Percentiles rank a stretch among this genome's conserved stretches.
phyloP scores from a whole-genome alignment of 2,329 filamentous ascomycete genomes.

The Orbilia quercus region DNA sequence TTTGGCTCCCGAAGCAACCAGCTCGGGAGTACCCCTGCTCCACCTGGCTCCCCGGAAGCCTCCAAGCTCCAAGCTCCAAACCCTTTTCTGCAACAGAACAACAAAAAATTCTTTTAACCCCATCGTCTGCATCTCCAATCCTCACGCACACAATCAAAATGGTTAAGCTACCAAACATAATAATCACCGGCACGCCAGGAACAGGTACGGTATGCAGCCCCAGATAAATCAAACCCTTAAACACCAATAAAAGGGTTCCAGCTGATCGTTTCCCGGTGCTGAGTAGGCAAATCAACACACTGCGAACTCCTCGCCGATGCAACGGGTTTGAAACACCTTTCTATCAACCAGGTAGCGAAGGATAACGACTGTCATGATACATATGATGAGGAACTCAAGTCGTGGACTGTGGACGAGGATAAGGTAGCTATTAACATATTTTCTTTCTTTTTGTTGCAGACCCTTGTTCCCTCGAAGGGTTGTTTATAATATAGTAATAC shows the following conservation, averaged over 20 bases:
- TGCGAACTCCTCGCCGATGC: slow-evolving; percentile 81
- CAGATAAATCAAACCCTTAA: background rate
- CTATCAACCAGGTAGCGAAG: slow-evolving; percentile 91
- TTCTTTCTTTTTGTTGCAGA: background rate
- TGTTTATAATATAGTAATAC: no score
- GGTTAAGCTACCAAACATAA: slow-evolving; percentile 78
- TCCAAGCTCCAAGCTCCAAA: slow-evolving; percentile 11
- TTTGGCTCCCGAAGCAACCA: background rate
- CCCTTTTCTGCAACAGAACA: slow-evolving; percentile 47
- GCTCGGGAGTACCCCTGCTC: background rate
- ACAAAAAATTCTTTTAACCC: slow-evolving; percentile 29
- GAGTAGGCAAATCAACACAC: slow-evolving; percentile 83
- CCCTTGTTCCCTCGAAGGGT: no score
- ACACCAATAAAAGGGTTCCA: no score
- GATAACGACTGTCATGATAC: slow-evolving; percentile 87
- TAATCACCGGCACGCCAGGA: slow-evolving; percentile 93
- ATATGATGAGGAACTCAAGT: slow-evolving; percentile 84
- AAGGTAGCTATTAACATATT: slow-evolving; percentile 78
- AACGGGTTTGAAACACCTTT: slow-evolving; percentile 78
- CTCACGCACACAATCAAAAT: no score
- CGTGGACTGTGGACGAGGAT: slow-evolving; percentile 96
- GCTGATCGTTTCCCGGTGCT: background rate
- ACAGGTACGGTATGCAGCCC: slow-evolving; percentile 68
- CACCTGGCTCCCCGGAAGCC: background rate
- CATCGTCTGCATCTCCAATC: slow-evolving; percentile 8